These are phyloP conservation scores for Rhodotorula diobovata DNA, from an alignment of 768 basidiomycete species.

Conservation along the genomic window DNA sequence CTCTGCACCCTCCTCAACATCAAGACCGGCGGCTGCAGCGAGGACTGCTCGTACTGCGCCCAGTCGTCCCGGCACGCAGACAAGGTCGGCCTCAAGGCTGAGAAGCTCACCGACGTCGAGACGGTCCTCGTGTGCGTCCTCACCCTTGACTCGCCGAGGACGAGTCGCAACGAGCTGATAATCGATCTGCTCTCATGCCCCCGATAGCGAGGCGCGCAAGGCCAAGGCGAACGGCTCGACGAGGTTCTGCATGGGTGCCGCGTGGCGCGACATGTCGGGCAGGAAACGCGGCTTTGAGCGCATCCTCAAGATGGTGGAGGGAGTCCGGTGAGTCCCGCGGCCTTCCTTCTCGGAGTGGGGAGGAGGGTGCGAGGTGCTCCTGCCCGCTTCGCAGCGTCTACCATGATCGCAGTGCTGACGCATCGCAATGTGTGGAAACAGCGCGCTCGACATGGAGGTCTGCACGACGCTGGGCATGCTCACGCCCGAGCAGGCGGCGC, in stretches of 20 bases:
- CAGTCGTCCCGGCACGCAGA: constrained; percentile 92
- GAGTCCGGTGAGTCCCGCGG: constrained; percentile 44
- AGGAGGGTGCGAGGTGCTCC: too few relatives aligned
- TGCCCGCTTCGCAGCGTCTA: neutral
- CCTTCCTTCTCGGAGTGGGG: neutral
- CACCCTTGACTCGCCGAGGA: neutral
- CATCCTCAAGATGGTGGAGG: constrained; percentile 81
- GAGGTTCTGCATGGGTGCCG: constrained; percentile 97
- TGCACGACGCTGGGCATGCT: constrained; percentile 99
- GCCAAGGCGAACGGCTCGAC: constrained; percentile 97
- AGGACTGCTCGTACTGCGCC: constrained; percentile 98
- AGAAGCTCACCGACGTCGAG: constrained; percentile 77
- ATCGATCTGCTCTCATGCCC: neutral
- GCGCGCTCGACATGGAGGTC: constrained; percentile 98
- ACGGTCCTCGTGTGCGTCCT: constrained; percentile 67
- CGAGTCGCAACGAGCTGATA: neutral
- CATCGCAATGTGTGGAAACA: constrained; percentile 35
- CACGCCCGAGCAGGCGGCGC: constrained; percentile 80
- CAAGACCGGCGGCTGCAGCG: constrained; percentile 95
- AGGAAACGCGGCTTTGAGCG: constrained; percentile 88
- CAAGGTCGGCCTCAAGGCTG: constrained; percentile 67
- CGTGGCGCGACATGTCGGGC: constrained; percentile 91
- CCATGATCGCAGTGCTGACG: neutral
- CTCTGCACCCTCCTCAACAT: constrained; percentile 98
- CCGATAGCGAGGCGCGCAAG: constrained; percentile 65